Percentiles rank a stretch among this genome's conserved stretches.
Conservation (phyloP, 495 filamentous ascomycete genomes). For the Pyrenula aspistea region DNA sequence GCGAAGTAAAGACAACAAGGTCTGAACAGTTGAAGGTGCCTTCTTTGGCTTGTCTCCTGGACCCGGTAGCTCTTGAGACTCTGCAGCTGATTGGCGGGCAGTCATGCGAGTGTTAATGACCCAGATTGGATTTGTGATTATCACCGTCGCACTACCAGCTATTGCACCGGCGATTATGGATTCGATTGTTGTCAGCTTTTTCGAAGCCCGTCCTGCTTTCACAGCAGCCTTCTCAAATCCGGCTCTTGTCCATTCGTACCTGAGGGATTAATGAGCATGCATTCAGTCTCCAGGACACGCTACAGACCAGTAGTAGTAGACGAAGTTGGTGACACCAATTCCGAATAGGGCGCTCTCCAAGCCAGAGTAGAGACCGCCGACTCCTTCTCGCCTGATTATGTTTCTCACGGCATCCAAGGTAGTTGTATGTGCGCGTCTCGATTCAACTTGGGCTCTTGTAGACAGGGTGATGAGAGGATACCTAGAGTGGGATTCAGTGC, state of each 20-base stretch:
- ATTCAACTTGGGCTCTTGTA: slow-evolving; percentile 95
- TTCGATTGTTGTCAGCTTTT: slow-evolving; percentile 80
- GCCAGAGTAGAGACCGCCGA: slow-evolving; percentile 77
- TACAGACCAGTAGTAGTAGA: slow-evolving; percentile 87
- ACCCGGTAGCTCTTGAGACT: slow-evolving; percentile 41
- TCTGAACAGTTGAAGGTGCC: slow-evolving; percentile 62
- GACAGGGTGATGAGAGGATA: slow-evolving; percentile 97
- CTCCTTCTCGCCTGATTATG: slow-evolving; percentile 84
- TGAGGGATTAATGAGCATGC: slow-evolving; percentile 10
- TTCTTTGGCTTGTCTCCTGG: slow-evolving; percentile 23
- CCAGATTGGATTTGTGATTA: slow-evolving; percentile 97
- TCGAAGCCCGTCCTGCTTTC: slow-evolving; percentile 61
- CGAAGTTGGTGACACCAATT: slow-evolving; percentile 97
- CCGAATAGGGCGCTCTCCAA: slow-evolving; percentile 88
- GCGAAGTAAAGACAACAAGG: slow-evolving; percentile 59
- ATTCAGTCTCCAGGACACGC: background rate
- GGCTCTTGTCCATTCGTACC: slow-evolving; percentile 92
- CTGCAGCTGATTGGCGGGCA: slow-evolving; percentile 53
- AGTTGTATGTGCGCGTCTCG: slow-evolving; percentile 73
- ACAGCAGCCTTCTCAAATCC: slow-evolving; percentile 75
- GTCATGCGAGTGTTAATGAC: slow-evolving; percentile 98
- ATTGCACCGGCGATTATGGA: slow-evolving; percentile 92
- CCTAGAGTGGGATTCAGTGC: slow-evolving; percentile 28
- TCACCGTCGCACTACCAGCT: slow-evolving; percentile 83
- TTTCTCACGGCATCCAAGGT: slow-evolving; percentile 70